phyloP scores from a whole-genome alignment of 768 basidiomycete genomes.

The Mycena haematopus region DNA sequence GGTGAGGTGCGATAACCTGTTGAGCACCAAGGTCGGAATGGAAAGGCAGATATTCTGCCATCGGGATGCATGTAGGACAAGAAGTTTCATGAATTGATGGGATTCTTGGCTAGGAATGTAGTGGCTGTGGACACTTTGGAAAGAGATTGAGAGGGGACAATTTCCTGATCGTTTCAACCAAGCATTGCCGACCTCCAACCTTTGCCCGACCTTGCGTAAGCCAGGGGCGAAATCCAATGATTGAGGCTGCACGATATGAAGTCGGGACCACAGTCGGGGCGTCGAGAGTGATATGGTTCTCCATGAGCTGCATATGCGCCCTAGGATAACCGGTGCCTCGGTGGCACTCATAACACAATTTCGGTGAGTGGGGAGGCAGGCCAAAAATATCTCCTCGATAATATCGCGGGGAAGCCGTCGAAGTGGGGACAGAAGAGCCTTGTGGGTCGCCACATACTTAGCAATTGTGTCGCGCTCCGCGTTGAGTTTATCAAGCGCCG shows the following conservation, averaged over 20 bases:
- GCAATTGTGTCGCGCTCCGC: not conserved
- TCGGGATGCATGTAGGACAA: not conserved
- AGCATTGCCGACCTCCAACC: slow-evolving; percentile 1
- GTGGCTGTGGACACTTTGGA: not conserved
- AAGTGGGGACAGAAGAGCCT: not conserved
- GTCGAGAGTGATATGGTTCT: slow-evolving; percentile 33
- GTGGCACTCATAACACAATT: slow-evolving; percentile 30
- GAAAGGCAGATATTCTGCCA: not conserved
- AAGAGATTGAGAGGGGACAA: not conserved
- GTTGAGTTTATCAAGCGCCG: not conserved
- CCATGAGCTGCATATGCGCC: slow-evolving; percentile 41
- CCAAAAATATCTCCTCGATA: slow-evolving; percentile 18
- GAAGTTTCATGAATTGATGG: not conserved
- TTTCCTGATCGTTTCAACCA: slow-evolving; percentile 7
- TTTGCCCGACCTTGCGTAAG: slow-evolving; percentile 3
- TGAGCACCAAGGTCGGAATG: not conserved
- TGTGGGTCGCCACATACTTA: slow-evolving; percentile 7
- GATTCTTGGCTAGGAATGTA: too few relatives aligned
- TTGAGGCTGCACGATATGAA: slow-evolving; percentile 17
- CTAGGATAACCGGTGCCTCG: too few relatives aligned
- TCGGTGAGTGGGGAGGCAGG: slow-evolving; percentile 19
- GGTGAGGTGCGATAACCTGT: not conserved
- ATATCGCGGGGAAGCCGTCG: slow-evolving; percentile 12
- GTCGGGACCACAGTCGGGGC: slow-evolving; percentile 35
- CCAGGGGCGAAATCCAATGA: not conserved